Base-by-base conservation (phyloP, 495 filamentous ascomycete genomes). In the Penicillium canescens region DNA sequence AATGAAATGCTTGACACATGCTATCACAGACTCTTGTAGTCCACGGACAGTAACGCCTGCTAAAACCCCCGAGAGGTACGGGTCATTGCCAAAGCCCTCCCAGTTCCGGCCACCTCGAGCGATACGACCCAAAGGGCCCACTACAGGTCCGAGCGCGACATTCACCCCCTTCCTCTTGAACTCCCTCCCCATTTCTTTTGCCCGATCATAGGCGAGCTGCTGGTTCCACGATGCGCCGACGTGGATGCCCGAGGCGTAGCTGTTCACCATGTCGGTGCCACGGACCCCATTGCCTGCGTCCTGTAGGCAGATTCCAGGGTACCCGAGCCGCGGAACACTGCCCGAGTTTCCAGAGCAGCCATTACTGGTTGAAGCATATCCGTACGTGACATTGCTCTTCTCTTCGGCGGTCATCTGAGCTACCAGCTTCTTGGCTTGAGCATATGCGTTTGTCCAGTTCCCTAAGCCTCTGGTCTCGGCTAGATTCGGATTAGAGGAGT, bases 81-180 rank as follows among this genome's bases (percentile, higher is more conserved):
- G 89, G 69, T 92, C 90, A 1, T 77, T 59, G 7, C 83, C 81
- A 56, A 91, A 89, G 0, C 89, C 88, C 71, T 96, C 91, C 91
- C 91, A 96, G 60, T 91, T 94, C 12, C 92, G 74, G 1, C 92
- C 92, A 35, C 90, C 91, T 33, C 81, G 82, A 0, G 88, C 89
- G 60, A 90, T 78, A n/a, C 88, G 75, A 12, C 92, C 92, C 6
- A 89, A 57, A 6, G 86, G 86, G 16, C 89, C 88, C 61, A 89
- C 78, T 0, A 88, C 84, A 6, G 84, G 86, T 0, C 83, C 83
- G 0, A 88, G 74, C 1, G 73, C 57, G 1, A 87, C 66, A 55
- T 86, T 68, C 41, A 71, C 74, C 13, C 85, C 85, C 54, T 81
- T 79, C 20, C 51, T 72, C 20, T 71, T 75, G 64, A 82, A 87